Evolutionary conservation across 2,329 filamentous ascomycete species (phyloP).

Genomic region (Elsinoe australis): DNA sequence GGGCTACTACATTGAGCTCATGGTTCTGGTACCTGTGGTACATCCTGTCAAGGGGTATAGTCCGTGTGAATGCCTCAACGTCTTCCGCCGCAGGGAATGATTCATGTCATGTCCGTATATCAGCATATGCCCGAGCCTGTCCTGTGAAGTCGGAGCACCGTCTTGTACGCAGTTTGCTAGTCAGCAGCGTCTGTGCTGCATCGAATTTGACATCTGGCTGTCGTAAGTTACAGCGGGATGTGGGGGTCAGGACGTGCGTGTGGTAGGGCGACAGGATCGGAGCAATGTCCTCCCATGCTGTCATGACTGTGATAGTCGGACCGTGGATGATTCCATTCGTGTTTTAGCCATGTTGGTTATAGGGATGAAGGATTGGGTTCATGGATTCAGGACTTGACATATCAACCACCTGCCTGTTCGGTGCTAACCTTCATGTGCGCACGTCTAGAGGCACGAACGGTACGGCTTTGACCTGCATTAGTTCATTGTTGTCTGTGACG

Average conservation of each 20-base stretch:
- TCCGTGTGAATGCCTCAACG: no score
- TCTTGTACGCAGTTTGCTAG: background rate
- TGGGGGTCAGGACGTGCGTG: no score
- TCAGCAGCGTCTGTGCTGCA: constrained; percentile 3
- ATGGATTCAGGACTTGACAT: background rate
- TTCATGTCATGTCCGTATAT: no score
- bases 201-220: constrained; percentile 8
- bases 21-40: no score
- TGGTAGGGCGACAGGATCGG: no score
- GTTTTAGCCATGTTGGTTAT: background rate
- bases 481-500: background rate
- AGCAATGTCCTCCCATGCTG: no score
- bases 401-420: constrained; percentile 9
- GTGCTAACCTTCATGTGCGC: background rate
- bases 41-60: no score
- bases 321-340: background rate
- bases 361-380: background rate
- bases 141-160: no score
- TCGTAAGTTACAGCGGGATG: background rate
- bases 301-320: background rate
- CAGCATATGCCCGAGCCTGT: no score
- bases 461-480: constrained; percentile 14
- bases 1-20: no score
- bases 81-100: no score
- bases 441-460: background rate